Evolutionary conservation across 768 basidiomycete species (phyloP).

Genomic region (Lyophyllum atratum): DNA sequence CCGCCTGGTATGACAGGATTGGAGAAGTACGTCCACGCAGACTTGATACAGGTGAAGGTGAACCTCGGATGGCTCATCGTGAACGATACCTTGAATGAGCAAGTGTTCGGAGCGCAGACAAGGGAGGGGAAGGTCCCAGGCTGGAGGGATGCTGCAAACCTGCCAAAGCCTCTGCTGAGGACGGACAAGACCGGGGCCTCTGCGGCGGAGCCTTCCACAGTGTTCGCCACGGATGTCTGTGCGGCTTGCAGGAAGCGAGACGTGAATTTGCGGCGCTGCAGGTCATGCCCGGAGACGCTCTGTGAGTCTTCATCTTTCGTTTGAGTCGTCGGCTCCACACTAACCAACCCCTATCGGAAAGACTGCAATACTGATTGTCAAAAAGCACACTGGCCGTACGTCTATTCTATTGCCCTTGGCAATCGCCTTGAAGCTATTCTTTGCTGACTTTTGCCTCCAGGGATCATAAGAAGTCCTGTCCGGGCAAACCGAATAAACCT

Average conservation of each 20-base stretch:
- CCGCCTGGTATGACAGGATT: constrained; percentile 18
- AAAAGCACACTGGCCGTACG: constrained; percentile 10
- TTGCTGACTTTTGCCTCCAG: too few species aligned
- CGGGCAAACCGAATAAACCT: too few species aligned
- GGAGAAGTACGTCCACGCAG: constrained; percentile 22
- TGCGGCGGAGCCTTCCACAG: constrained; percentile 14
- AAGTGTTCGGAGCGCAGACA: constrained; percentile 3
- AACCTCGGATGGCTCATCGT: constrained; percentile 26
- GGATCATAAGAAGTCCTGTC: too few species aligned
- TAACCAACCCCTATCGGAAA: neutral
- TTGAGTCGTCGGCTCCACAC: too few species aligned
- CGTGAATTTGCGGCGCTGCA: constrained; percentile 26
- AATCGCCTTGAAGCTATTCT: too few species aligned
- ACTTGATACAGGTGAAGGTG: constrained; percentile 20
- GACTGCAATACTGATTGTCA: constrained; percentile 9
- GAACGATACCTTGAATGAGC: constrained; percentile 24
- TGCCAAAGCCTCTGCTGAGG: constrained; percentile 16
- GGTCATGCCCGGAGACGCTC: constrained; percentile 22
- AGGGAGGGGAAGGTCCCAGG: constrained; percentile 5
- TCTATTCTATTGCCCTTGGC: neutral
- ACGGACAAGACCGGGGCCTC: constrained; percentile 19
- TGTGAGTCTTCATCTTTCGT: constrained; percentile 21
- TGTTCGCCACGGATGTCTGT: constrained; percentile 31
- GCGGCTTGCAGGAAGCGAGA: constrained; percentile 27
- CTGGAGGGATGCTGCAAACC: constrained; percentile 24